Percentiles rank a stretch among this genome's conserved stretches.
Conservation (phyloP, 106 monocot species). For the Hemerocallis citrina region DNA sequence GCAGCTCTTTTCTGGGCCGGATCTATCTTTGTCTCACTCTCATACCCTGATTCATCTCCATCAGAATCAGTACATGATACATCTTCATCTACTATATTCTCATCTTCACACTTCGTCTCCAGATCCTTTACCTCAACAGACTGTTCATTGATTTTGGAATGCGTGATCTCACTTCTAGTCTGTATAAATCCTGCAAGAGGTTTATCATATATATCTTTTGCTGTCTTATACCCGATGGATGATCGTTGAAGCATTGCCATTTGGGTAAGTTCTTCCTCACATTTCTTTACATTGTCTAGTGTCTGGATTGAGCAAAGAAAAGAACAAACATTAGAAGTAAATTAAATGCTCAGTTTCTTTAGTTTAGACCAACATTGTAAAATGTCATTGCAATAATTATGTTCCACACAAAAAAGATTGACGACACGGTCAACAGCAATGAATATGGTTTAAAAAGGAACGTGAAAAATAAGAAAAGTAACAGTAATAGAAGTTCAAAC, state of each 20-base stretch:
- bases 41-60: conserved; percentile 14
- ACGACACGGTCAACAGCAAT: too few relatives aligned
- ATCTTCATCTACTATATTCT: conserved; percentile 19
- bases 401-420: too few relatives aligned
- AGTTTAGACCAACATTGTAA: too few relatives aligned
- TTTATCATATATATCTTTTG: conserved; percentile 58
- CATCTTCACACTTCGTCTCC: background rate
- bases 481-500: too few relatives aligned
- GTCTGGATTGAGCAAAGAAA: conserved; percentile 29
- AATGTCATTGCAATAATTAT: too few relatives aligned
- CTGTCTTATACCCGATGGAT: conserved; percentile 40
- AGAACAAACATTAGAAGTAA: too few relatives aligned
- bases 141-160: too few relatives aligned
- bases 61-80: conserved; percentile 31
- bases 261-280: conserved; percentile 65
- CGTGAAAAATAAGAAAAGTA: too few relatives aligned
- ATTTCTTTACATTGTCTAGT: conserved; percentile 73
- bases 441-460: too few relatives aligned
- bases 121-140: background rate
- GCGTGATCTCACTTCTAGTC: conserved; percentile 18
- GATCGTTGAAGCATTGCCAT: conserved; percentile 67
- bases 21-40: conserved; percentile 19
- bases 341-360: too few relatives aligned
- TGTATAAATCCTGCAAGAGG: conserved; percentile 50
- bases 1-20: conserved; percentile 54